Evolutionary conservation across 306 rosid genomes (phyloP).

Genomic region (Castanea crenata): DNA sequence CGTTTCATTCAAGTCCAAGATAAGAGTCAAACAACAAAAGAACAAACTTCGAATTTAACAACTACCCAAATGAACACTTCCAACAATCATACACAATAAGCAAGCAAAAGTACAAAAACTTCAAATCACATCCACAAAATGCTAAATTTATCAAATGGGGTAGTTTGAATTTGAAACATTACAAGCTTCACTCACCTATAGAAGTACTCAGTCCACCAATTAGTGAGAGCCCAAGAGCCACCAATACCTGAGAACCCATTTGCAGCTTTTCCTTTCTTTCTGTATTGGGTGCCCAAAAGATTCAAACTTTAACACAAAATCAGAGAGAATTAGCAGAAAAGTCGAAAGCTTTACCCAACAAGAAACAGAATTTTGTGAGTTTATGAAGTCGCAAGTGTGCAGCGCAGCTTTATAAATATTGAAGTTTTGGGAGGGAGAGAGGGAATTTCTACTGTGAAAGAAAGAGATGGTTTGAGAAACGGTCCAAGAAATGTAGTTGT

Average conservation of each 20-base stretch:
- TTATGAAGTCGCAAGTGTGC: not conserved
- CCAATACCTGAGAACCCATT: slow-evolving; percentile 80
- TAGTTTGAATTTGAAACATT: not conserved
- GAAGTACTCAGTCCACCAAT: slow-evolving; percentile 93
- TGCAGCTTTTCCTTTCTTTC: not conserved
- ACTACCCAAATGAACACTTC: slow-evolving; percentile 1
- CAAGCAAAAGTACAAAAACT: not conserved
- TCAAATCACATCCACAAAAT: not conserved
- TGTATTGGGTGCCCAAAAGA: not conserved
- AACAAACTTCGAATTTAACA: not conserved
- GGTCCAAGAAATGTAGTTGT: slow-evolving; percentile 27
- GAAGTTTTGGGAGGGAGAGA: not conserved
- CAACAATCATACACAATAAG: not conserved
- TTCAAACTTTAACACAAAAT: not conserved
- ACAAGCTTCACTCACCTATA: slow-evolving; percentile 46
- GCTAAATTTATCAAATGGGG: not conserved
- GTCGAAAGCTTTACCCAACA: not conserved
- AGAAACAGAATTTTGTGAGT: not conserved
- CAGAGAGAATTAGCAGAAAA: slow-evolving; percentile 11
- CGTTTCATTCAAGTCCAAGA: not conserved
- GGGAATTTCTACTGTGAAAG: slow-evolving; percentile 29
- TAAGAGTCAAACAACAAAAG: not conserved
- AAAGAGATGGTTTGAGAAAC: slow-evolving; percentile 49
- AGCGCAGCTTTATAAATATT: not conserved
- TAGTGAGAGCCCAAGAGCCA: slow-evolving; percentile 94